Conservation (phyloP, 495 filamentous ascomycete genomes). For the Podospora anserina region DNA sequence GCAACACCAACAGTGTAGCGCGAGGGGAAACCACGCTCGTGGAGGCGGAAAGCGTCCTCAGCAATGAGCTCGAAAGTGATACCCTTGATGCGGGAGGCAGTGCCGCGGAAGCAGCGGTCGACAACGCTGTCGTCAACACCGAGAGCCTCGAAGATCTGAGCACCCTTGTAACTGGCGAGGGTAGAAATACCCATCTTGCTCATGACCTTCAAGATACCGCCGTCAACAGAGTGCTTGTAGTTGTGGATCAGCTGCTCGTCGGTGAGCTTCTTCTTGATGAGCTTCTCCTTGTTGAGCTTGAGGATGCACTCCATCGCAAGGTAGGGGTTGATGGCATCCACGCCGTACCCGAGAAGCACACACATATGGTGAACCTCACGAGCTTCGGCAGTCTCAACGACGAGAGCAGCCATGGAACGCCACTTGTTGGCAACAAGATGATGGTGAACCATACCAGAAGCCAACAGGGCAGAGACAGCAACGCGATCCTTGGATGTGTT, state of each 20-base stretch:
- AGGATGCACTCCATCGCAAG: constrained; percentile 96
- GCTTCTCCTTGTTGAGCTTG: constrained; percentile 94
- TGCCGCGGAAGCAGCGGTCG: constrained; percentile 94
- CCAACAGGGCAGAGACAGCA: constrained; percentile 82
- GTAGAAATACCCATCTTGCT: constrained; percentile 99
- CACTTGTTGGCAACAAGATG: constrained; percentile 96
- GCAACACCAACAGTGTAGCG: constrained; percentile 73
- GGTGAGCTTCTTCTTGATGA: constrained; percentile 85
- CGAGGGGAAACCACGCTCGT: constrained; percentile 91
- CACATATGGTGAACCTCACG: constrained; percentile 99
- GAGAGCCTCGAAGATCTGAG: constrained; percentile 99
- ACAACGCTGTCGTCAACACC: constrained; percentile 94
- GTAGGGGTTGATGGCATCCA: constrained; percentile 95
- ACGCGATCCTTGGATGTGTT: constrained; percentile 81
- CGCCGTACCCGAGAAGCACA: constrained; percentile 93
- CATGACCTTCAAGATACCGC: constrained; percentile 99
- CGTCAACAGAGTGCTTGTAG: constrained; percentile 97
- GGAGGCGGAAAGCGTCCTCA: constrained; percentile 93
- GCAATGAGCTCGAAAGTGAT: constrained; percentile 95
- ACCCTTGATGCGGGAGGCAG: constrained; percentile 92
- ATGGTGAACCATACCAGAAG: constrained; percentile 94
- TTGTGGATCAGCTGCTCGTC: constrained; percentile 88
- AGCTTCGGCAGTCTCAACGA: constrained; percentile 94
- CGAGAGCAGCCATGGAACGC: constrained; percentile 82
- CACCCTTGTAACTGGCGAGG: constrained; percentile 96